phyloP scores from a whole-genome alignment of 2,329 filamentous ascomycete genomes.

The Phoma sp. region DNA sequence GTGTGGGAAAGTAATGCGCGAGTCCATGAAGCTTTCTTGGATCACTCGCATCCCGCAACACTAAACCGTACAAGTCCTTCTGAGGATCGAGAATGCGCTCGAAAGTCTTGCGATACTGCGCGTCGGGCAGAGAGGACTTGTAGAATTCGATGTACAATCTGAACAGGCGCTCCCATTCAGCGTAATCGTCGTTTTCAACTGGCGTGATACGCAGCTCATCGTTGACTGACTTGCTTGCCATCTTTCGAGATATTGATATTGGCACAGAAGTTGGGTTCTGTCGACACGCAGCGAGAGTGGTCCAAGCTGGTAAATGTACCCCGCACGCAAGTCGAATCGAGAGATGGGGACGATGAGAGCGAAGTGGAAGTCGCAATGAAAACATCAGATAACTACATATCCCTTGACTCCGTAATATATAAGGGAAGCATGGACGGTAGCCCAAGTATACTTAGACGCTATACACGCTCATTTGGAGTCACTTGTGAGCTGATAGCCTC shows the following conservation, averaged over 20 bases:
- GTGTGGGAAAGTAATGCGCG: constrained; percentile 17
- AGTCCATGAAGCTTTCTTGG: constrained; percentile 10
- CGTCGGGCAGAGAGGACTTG: constrained; percentile 17
- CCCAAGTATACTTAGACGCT: not conserved
- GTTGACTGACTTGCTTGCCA: not conserved
- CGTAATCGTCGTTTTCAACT: constrained; percentile 4
- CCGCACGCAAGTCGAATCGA: not conserved
- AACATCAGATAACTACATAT: not conserved
- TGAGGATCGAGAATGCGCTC: constrained; percentile 8
- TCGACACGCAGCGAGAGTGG: not conserved
- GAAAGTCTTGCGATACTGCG: constrained; percentile 17
- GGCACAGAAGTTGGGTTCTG: not conserved
- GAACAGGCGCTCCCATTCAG: constrained; percentile 18
- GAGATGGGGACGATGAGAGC: not conserved
- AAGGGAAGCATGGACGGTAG: not conserved
- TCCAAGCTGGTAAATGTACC: not conserved
- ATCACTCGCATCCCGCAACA: constrained; percentile 8
- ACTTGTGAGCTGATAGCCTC: not conserved
- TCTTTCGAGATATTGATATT: not conserved
- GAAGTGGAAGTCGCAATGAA: not conserved
- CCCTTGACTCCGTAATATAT: not conserved
- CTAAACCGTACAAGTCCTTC: constrained; percentile 7
- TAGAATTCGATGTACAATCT: constrained; percentile 20
- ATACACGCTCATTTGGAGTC: not conserved
- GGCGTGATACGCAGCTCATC: not conserved